Base-by-base conservation (phyloP, 768 basidiomycete genomes). In the Rhizopogon salebrosus region DNA sequence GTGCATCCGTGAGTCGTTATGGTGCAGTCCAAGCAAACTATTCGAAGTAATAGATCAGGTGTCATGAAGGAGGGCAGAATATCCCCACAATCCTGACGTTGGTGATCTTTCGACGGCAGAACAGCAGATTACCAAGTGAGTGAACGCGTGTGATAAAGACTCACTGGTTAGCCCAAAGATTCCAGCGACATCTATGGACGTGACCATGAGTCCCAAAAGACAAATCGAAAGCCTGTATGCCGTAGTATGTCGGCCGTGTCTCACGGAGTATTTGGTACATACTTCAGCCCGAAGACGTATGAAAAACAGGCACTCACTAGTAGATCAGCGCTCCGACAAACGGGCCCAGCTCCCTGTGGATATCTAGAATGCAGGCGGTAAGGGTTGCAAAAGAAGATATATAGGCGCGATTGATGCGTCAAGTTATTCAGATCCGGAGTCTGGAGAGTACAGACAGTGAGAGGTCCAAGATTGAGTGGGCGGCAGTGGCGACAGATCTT, bases 361-460 rank as follows among this genome's bases (percentile, higher is more conserved):
- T n/a, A n/a, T n/a, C n/a, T 35, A 36, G 22, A 31, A 41, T 6
- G 31, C 27, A 18, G 29, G 18, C 10, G 36, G 49, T 39, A 35
- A 29, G 24, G 40, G 40, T 23, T 7, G 50, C 31, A 52, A 14
- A 50, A 38, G 20, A 52, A 48, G 38, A 50, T 22, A 39, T 14
- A 40, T 27, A 20, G 24, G 29, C 27, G 41, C 51, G 49, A 52
- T 50, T 31, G 39, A 42, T 46, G 50, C 29, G 34, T 46, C 27
- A 46, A 22, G n/a, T n/a, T 48, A 22, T 22, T 24, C 45, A 51
- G 42, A 46, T 29, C 39, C 50, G 36, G 54, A 18, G 29, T 54
- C 52, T 39, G 54, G 35, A 43, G 37, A 45, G 41, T 54, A 7
- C 54, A 52, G 54, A 46, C n/a, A n/a, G n/a, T n/a, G 49, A 50